Conservation (phyloP, 2,329 filamentous ascomycete species). For the Tolypocladium tundrense region DNA sequence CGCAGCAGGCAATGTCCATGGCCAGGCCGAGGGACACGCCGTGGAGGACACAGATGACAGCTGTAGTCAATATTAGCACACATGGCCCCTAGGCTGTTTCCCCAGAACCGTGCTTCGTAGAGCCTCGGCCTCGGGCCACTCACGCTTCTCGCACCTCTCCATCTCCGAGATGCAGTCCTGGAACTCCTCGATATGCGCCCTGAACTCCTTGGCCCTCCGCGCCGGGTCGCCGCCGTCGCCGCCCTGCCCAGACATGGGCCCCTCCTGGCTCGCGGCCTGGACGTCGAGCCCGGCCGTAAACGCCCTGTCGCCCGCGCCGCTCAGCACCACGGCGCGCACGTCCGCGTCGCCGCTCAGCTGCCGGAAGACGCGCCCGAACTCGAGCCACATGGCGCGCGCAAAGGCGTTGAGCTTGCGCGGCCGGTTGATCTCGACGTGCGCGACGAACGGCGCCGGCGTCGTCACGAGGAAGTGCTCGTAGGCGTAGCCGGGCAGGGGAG, state of each 20-base stretch:
- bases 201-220: conserved; percentile 49
- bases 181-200: conserved; percentile 66
- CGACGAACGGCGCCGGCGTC: conserved; percentile 62
- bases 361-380: conserved; percentile 63
- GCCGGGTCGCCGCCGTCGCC: conserved; percentile 42
- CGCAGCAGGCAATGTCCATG: conserved; percentile 61
- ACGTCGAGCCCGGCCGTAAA: conserved; percentile 86
- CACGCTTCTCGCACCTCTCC: conserved; percentile 83
- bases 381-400: conserved; percentile 74
- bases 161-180: conserved; percentile 67
- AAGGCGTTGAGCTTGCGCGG: conserved; percentile 85
- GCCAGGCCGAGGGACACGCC: conserved; percentile 69
- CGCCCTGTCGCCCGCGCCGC: conserved; percentile 69
- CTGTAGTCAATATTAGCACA: conserved; percentile 23
- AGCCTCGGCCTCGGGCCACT: conserved; percentile 16
- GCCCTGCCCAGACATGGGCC: conserved; percentile 24
- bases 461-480: conserved; percentile 65
- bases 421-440: conserved; percentile 88
- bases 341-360: conserved; percentile 61
- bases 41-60: conserved; percentile 74
- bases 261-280: conserved; percentile 50
- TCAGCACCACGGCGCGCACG: conserved; percentile 69
- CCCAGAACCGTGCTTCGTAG: neutral
- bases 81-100: neutral
- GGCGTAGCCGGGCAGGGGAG: conserved; percentile 25